A percentile compares a stretch with the other conserved stretches of the same genome.
These are phyloP conservation scores for Schizophyllum commune DNA, from an alignment of 1,284 basidiomycete genomes.

Conservation along the genomic window DNA sequence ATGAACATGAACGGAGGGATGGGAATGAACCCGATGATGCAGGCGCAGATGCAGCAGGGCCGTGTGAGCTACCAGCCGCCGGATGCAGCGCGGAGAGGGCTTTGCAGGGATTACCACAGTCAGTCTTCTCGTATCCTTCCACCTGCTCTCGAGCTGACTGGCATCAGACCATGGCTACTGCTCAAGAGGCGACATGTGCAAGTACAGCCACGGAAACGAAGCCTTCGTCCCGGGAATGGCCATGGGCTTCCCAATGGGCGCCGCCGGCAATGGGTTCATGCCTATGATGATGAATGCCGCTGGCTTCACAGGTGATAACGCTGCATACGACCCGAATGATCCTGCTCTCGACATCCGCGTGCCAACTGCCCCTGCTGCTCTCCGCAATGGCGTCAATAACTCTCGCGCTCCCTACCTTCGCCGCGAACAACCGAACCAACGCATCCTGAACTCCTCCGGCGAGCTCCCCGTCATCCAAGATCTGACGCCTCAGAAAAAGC, in stretches of 20 bases:
- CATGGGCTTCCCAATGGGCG: constrained; percentile 33
- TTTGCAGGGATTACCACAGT: constrained; percentile 90
- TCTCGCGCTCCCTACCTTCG: constrained; percentile 50
- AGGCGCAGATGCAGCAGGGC: constrained; percentile 44
- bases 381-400: constrained; percentile 20
- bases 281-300: constrained; percentile 48
- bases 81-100: constrained; percentile 51
- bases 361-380: constrained; percentile 23
- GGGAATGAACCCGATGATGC: constrained; percentile 22
- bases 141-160: too few species aligned
- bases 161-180: constrained; percentile 81
- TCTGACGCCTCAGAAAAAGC: constrained; percentile 43
- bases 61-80: constrained; percentile 47
- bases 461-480: constrained; percentile 76
- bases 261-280: constrained; percentile 48
- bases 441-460: constrained; percentile 34
- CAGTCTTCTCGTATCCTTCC: too few species aligned
- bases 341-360: constrained; percentile 69
- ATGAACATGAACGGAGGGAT: constrained; percentile 24
- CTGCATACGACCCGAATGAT: constrained; percentile 70
- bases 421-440: constrained; percentile 38
- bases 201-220: constrained; percentile 85
- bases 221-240: constrained; percentile 68
- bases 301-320: constrained; percentile 27
- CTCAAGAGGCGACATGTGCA: constrained; percentile 83